Evolutionary conservation across 257 asterid genomes (phyloP), one percentile per base, ranked within the genome.

Genomic region (Misopates orontium): DNA sequence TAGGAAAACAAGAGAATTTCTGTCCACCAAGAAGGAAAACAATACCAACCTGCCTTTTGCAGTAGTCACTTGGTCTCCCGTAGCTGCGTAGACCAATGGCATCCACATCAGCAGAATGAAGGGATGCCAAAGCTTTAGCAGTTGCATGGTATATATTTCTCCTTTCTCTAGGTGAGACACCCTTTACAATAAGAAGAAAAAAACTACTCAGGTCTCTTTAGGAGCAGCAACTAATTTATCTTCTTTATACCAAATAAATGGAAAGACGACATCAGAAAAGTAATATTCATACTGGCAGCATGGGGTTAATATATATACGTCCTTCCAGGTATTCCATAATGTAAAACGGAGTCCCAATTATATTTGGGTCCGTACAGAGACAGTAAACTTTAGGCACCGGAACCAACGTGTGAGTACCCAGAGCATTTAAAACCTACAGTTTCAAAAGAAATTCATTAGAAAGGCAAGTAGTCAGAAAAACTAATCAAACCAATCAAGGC

Each of bases 291-390:
- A 93, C 97, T 4, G 92, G 95, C 62, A 93, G 84, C 84, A 76
- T 84, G 16, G 99, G 97, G 68, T 93, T 85, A 15, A 90, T 53
- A 70, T 73, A 93, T 66, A 93, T 90, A 66, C 97, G 99, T 55
- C 97, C 99, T 82, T 93, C 97, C 25, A 93, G 73, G 75, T 83
- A 93, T 82, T 90, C 97, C 99, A 90, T 93, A 64, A 93, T 86
- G 86, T 93, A 93, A 78, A 93, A 93, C 24, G 98, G 90, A 49
- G 97, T 92, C 68, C 98, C 98, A 15, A 92, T 85, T 74, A 92
- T 82, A 58, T 84, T 84, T 25, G 95, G 72, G 69, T 92, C 96
- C 6, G 82, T 82, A 84, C 98, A 89, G 77, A 92, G 75, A 77
- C 95, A 92, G 82, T 73, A 87, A 15, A 87, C 98, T 75, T 85